Base-by-base conservation (phyloP, 768 basidiomycete species). In the Kwoniella mangroviensis region DNA sequence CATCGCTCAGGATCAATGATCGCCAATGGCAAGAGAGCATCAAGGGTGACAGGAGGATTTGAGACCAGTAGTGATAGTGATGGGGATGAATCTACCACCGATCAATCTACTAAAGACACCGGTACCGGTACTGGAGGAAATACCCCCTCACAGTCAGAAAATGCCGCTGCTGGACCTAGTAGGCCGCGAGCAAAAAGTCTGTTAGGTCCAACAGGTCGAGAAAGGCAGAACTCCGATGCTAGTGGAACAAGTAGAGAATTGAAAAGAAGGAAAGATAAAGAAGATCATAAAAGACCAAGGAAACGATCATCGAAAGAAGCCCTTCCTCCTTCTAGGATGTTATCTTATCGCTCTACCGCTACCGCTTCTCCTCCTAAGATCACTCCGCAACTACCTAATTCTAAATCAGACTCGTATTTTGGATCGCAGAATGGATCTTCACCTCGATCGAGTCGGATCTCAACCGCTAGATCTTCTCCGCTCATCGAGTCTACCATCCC, bases 41-140 rank as follows among this genome's bases (percentile, higher is more conserved):
- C 77, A 13, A 55, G 63, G 24, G 69, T 78, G 13, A 78, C 74
- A 11, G 77, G 77, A 17, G 77, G 77, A 2, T 78, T 70, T 59
- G 77, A 78, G 65, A 69, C 73, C 1, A 74, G 70, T 55, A 65
- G 58, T 49, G 61, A 67, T 45, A 65, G 67, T 54, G 51, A 41
- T 1, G 66, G 66, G 22, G 73, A 71, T 22, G 63, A 56, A 52
- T 45, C 21, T 3, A 45, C 56, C 43, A 65, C 63, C 51, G 63
- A 58, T 24, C 34, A 49, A 43, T 59, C 26, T n/a, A 67, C 66
- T 9, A 63, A 54, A 42, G 57, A 60, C 5, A 60, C 19, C 12
- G 66, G 58, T 17, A 60, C 19, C 15, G 66, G 58, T 42, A 42
- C 58, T 54, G 66, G 53, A 26, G 56, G 42, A 11, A 55, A 65